Percentiles rank a stretch among this genome's conserved stretches.
Conservation (phyloP, 1,284 basidiomycete genomes). For the Ceratobasidium theobromae region DNA sequence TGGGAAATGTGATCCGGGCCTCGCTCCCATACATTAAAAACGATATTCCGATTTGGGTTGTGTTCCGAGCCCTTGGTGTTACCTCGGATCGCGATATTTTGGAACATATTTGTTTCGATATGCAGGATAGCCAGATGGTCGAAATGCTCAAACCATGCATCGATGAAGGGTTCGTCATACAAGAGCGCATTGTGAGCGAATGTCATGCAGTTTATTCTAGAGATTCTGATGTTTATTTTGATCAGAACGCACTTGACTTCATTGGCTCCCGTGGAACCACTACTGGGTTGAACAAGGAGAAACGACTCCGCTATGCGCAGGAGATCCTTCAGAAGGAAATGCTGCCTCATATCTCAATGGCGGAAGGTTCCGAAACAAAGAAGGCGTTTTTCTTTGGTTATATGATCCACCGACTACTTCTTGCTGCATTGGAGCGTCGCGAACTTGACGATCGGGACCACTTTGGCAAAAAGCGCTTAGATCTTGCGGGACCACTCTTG, state of each 20-base stretch:
- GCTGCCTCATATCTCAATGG: constrained; percentile 96
- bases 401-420: constrained; percentile 95
- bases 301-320: constrained; percentile 93
- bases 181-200: constrained; percentile 81
- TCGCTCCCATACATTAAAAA: constrained; percentile 98
- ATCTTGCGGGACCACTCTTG: constrained; percentile 92
- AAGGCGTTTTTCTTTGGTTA: constrained; percentile 99
- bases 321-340: constrained; percentile 99
- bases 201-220: background rate
- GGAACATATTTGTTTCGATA: constrained; percentile 98
- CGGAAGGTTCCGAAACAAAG: constrained; percentile 94
- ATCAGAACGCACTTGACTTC: constrained; percentile 85
- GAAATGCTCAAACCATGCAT: constrained; percentile 99
- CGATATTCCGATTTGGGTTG: constrained; percentile 98
- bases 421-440: constrained; percentile 90
- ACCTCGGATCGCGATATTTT: constrained; percentile 98
- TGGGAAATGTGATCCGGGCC: constrained; percentile 94
- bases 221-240: constrained; percentile 30
- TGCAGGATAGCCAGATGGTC: constrained; percentile 92
- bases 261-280: constrained; percentile 98
- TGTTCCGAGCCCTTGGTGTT: constrained; percentile 97
- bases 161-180: constrained; percentile 97
- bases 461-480: constrained; percentile 97
- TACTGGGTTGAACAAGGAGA: constrained; percentile 87
- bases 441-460: constrained; percentile 99